These are phyloP conservation scores for Neltuma alba DNA, from an alignment of 306 rosid genomes.

Conservation along the genomic window DNA sequence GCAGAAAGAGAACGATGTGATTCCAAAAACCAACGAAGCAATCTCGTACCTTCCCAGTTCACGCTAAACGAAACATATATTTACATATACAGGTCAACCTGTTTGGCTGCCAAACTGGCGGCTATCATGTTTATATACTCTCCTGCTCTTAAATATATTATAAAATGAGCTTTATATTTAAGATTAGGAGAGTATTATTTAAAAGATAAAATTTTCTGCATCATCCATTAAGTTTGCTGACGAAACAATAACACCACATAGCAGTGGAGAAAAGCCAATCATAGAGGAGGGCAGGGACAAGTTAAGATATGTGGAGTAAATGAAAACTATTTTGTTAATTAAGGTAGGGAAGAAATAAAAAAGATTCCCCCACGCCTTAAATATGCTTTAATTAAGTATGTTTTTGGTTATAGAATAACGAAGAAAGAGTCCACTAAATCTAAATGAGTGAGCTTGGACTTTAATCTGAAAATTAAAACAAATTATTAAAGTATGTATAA, in stretches of 20 bases:
- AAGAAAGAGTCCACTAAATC: not conserved
- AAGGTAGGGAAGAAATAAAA: not conserved
- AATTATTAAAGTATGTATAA: not conserved
- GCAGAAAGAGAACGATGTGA: not conserved
- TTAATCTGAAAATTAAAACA: not conserved
- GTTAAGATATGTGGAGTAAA: too few species aligned
- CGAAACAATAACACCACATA: too few species aligned
- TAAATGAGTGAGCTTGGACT: not conserved
- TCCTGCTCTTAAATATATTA: too few species aligned
- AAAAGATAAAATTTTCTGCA: too few species aligned
- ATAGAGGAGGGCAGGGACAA: not conserved
- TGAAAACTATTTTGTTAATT: too few species aligned
- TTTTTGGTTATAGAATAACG: not conserved
- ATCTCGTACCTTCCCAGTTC: not conserved
- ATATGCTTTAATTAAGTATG: not conserved
- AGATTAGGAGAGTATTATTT: too few species aligned
- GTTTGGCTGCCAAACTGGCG: not conserved
- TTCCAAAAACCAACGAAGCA: not conserved
- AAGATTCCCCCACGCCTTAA: slow-evolving; percentile 8
- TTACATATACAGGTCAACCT: not conserved
- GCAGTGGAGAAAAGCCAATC: not conserved
- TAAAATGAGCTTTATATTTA: too few species aligned
- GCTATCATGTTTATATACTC: too few species aligned
- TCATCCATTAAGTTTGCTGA: too few species aligned
- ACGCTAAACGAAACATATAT: not conserved